Conservation (phyloP, 2,329 filamentous ascomycete species). For the Colletotrichum orchidophilum region DNA sequence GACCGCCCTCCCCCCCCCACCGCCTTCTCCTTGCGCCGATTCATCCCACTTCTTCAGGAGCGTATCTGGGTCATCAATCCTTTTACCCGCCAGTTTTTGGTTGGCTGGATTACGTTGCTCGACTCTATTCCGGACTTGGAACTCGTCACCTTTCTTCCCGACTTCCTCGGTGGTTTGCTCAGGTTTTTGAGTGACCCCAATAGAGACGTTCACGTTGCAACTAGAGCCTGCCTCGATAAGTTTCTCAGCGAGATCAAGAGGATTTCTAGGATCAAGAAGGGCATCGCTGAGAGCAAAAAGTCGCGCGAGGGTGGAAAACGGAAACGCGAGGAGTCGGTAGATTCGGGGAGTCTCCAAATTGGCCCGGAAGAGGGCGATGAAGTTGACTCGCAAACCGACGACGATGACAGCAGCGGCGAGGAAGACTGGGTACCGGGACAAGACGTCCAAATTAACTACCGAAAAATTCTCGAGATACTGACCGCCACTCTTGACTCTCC, state of each 20-base stretch:
- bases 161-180: slow-evolving; percentile 88
- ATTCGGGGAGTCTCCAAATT: slow-evolving; percentile 68
- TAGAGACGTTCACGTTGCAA: slow-evolving; percentile 92
- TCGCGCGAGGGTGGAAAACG: slow-evolving; percentile 72
- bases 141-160: slow-evolving; percentile 89
- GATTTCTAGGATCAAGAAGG: slow-evolving; percentile 91
- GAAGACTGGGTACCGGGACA: slow-evolving; percentile 98
- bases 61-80: slow-evolving; percentile 94
- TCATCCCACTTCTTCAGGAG: slow-evolving; percentile 93
- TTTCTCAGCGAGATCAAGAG: slow-evolving; percentile 95
- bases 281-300: slow-evolving; percentile 86
- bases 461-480: slow-evolving; percentile 89
- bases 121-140: slow-evolving; percentile 98
- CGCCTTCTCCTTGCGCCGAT: slow-evolving; percentile 89
- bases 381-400: slow-evolving; percentile 64
- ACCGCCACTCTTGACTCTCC: slow-evolving; percentile 88
- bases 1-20: slow-evolving; percentile 69
- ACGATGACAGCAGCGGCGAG: slow-evolving; percentile 72
- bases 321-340: slow-evolving; percentile 75
- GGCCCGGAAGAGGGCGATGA: slow-evolving; percentile 70
- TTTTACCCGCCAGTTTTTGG: slow-evolving; percentile 92
- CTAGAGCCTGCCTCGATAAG: slow-evolving; percentile 86
- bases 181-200: slow-evolving; percentile 94
- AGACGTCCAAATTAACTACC: slow-evolving; percentile 93
- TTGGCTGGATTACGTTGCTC: slow-evolving; percentile 93